A percentile compares a stretch with the other conserved stretches of the same genome.
phyloP scores from a whole-genome alignment of 148 eudicot genomes.

The Selenicereus undatus region DNA sequence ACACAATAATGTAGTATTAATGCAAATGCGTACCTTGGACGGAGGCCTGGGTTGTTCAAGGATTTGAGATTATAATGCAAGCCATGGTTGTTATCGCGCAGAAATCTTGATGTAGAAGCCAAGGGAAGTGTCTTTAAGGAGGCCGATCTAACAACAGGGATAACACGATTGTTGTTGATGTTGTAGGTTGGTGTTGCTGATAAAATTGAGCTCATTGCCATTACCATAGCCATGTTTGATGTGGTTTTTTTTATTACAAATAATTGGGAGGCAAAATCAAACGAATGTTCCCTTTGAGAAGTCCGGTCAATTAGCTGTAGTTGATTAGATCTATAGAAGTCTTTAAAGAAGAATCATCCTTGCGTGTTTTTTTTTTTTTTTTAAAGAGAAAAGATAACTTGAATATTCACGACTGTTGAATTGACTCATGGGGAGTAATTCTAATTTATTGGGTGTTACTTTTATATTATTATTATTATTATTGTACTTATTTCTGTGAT shows the following conservation, averaged over 20 bases:
- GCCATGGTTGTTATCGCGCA: not conserved
- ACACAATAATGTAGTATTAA: not conserved
- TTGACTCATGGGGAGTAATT: not conserved
- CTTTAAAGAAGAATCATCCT: too few relatives aligned
- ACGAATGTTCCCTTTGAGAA: not conserved
- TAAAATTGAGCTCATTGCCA: not conserved
- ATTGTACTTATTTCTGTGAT: not conserved
- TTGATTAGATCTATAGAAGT: too few relatives aligned
- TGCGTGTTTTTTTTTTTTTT: too few relatives aligned
- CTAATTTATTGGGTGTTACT: not conserved
- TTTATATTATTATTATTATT: too few relatives aligned
- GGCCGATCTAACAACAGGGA: not conserved
- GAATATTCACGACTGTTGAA: not conserved
- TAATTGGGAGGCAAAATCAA: not conserved
- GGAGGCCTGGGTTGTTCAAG: not conserved
- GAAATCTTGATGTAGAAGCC: not conserved
- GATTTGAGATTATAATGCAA: not conserved
- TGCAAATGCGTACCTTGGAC: too few relatives aligned
- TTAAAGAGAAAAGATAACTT: too few relatives aligned
- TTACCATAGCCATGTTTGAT: not conserved
- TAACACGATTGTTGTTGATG: not conserved
- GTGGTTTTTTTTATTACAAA: not conserved
- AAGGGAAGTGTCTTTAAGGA: not conserved
- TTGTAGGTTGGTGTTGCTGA: slow-evolving; percentile 1
- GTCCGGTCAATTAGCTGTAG: too few relatives aligned